These are phyloP conservation scores for Plasmodium ovale DNA, from an alignment of 169 alveolate species.

Conservation along the genomic window DNA sequence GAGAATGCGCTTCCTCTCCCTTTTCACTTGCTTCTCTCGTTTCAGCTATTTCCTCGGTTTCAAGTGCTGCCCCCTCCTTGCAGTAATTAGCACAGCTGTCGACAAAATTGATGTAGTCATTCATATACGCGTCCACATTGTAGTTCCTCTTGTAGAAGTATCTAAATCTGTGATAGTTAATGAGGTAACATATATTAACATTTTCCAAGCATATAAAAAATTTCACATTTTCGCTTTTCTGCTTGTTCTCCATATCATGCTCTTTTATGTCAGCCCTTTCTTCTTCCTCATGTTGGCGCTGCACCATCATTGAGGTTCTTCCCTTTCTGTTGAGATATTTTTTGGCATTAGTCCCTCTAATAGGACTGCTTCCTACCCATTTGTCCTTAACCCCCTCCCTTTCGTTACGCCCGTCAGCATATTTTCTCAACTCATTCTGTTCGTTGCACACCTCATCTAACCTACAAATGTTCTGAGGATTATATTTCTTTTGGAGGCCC, in stretches of 20 bases:
- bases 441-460: no score
- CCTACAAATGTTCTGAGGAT: no score
- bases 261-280: neutral
- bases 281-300: neutral
- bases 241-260: neutral
- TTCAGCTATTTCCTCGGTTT: no score
- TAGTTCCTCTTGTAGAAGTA: constrained; percentile 41
- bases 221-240: constrained; percentile 4
- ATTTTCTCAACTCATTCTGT: no score
- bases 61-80: neutral
- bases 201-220: constrained; percentile 35
- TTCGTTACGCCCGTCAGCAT: neutral
- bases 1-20: neutral
- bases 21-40: no score
- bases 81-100: constrained; percentile 69
- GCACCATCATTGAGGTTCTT: neutral
- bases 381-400: neutral
- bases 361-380: no score
- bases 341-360: no score
- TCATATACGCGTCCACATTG: constrained; percentile 64
- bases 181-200: constrained; percentile 69
- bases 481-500: neutral
- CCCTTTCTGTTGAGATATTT: neutral
- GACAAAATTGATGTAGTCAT: constrained; percentile 38
- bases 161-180: constrained; percentile 56